phyloP scores from a whole-genome alignment of 2,329 filamentous ascomycete species.

The Claviceps maximensis region DNA sequence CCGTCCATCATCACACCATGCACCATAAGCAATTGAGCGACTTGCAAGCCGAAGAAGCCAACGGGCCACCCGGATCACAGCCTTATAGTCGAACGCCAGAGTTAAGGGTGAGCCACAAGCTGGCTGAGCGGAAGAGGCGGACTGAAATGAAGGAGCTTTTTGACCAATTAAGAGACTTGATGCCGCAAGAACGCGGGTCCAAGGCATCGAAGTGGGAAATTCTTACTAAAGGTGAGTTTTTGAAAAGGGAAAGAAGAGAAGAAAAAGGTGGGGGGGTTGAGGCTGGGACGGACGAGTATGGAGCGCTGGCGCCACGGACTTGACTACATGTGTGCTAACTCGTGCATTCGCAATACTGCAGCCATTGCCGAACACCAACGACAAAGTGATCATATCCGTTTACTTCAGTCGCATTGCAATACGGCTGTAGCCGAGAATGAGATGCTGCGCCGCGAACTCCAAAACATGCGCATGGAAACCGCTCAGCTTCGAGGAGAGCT shows the following conservation, averaged over 20 bases:
- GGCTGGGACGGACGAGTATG: not conserved
- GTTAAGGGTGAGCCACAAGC: slow-evolving; percentile 69
- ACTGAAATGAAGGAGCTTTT: slow-evolving; percentile 86
- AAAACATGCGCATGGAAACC: slow-evolving; percentile 33
- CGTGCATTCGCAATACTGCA: slow-evolving; percentile 14
- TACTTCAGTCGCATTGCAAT: slow-evolving; percentile 32
- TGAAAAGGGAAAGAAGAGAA: no score
- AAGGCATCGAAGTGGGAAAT: slow-evolving; percentile 90
- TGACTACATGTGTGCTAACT: not conserved
- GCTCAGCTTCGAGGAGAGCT: slow-evolving; percentile 30
- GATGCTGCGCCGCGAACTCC: slow-evolving; percentile 35
- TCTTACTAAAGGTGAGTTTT: slow-evolving; percentile 58
- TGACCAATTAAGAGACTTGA: slow-evolving; percentile 63
- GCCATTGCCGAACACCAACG: slow-evolving; percentile 50
- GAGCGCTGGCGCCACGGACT: not conserved
- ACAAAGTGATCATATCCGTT: slow-evolving; percentile 35
- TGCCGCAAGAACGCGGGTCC: slow-evolving; percentile 68
- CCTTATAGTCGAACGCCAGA: slow-evolving; percentile 77
- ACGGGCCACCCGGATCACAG: slow-evolving; percentile 42
- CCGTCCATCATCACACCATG: slow-evolving; percentile 60
- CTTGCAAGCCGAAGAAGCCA: slow-evolving; percentile 45
- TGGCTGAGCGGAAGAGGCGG: slow-evolving; percentile 69
- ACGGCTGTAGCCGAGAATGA: slow-evolving; percentile 31
- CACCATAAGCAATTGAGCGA: slow-evolving; percentile 61
- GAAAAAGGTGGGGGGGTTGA: not conserved